Conservation (phyloP, 176 grass and related monocot species). For the Oryza officinalis region DNA sequence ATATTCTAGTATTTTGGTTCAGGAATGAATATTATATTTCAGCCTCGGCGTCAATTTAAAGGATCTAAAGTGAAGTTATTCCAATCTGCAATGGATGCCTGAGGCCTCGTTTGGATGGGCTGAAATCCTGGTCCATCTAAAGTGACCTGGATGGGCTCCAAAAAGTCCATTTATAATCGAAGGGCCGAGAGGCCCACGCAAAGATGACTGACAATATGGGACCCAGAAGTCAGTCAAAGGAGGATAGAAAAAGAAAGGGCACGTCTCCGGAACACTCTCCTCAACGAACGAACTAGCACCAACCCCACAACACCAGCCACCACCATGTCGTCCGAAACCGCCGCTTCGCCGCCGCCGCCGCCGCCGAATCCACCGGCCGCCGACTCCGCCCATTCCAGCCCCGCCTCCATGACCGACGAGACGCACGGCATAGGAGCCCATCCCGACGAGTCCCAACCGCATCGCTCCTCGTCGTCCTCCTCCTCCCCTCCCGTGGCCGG, state of each 20-base stretch:
- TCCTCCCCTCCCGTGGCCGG: neutral
- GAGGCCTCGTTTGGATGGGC: neutral
- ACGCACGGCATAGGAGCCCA: neutral
- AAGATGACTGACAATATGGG: neutral
- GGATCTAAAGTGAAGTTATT: too few species aligned
- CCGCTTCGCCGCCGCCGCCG: constrained; percentile 54
- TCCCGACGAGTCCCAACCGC: neutral
- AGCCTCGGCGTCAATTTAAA: too few species aligned
- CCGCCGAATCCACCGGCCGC: constrained; percentile 24
- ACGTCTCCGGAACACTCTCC: constrained; percentile 8
- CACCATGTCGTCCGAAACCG: constrained; percentile 54
- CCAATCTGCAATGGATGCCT: neutral
- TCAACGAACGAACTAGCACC: neutral
- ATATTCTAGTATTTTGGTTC: too few species aligned
- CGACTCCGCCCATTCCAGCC: neutral
- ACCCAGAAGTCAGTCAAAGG: neutral
- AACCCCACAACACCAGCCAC: neutral
- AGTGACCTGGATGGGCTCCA: neutral
- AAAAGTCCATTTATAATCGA: neutral
- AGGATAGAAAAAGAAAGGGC: neutral
- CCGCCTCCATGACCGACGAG: constrained; percentile 3
- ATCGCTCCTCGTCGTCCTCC: neutral
- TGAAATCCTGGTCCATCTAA: neutral
- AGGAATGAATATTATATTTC: too few species aligned
- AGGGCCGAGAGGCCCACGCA: neutral